Conservation (phyloP, 139 green algal species). For the Chlamydomonas applanata region DNA sequence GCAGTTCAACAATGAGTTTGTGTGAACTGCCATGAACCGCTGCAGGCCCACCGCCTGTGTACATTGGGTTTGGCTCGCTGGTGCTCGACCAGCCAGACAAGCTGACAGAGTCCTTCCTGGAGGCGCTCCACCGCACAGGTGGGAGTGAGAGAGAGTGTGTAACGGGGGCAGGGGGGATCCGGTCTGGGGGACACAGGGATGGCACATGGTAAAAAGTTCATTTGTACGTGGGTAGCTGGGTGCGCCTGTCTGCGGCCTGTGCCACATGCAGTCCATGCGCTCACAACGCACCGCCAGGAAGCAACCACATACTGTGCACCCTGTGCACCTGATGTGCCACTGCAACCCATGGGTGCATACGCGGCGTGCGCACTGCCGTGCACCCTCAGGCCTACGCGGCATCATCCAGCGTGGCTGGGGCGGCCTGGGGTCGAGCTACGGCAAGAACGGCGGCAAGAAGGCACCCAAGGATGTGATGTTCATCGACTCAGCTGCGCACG, state of each 20-base stretch:
- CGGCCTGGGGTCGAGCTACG: conserved; percentile 5
- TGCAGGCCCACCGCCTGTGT: conserved; percentile 49
- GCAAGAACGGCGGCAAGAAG: conserved; percentile 11
- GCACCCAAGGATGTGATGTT: not conserved
- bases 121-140: conserved; percentile 7
- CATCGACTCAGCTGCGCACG: conserved; percentile 18
- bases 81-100: conserved; percentile 18
- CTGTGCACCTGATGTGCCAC: no score
- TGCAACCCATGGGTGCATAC: not conserved
- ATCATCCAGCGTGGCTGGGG: conserved; percentile 33
- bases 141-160: no score
- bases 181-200: no score
- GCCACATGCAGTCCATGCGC: no score
- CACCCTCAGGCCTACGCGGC: conserved; percentile 13
- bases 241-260: no score
- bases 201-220: no score
- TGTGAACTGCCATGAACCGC: no score
- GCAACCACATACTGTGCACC: no score
- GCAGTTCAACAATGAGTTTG: no score
- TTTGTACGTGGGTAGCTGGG: no score
- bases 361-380: not conserved
- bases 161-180: no score
- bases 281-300: no score
- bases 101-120: conserved; percentile 23
- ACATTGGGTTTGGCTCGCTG: conserved; percentile 57